These are phyloP conservation scores for Phlebiopsis gigantea DNA, from an alignment of 768 basidiomycete genomes.

Conservation along the genomic window DNA sequence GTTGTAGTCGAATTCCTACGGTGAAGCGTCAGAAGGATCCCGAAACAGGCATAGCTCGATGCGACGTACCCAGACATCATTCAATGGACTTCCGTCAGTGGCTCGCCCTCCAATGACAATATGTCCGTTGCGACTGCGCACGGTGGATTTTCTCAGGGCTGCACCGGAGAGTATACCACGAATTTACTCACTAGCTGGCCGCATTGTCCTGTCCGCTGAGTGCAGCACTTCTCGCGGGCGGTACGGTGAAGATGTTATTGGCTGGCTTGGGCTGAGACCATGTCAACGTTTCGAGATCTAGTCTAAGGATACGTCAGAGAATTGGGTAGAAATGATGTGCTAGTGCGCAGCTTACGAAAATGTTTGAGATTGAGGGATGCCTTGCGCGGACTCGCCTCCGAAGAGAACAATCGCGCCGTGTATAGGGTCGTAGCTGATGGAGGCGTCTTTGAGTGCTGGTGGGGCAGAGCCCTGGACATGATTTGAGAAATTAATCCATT, in stretches of 20 bases:
- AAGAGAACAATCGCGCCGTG: conserved; percentile 64
- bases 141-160: conserved; percentile 11
- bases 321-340: not conserved
- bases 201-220: conserved; percentile 66
- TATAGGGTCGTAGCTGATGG: conserved; percentile 50
- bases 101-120: conserved; percentile 70
- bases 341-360: conserved; percentile 47
- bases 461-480: conserved; percentile 52
- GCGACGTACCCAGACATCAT: conserved; percentile 67
- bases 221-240: conserved; percentile 61
- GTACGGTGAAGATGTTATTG: conserved; percentile 37
- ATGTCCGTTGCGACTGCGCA: conserved; percentile 62
- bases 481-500: conserved; percentile 65
- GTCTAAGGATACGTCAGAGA: conserved; percentile 30
- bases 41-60: conserved; percentile 10
- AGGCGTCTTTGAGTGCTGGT: conserved; percentile 63
- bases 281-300: conserved; percentile 53
- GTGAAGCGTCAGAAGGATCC: conserved; percentile 4
- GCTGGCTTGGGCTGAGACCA: conserved; percentile 61
- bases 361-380: conserved; percentile 57
- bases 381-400: conserved; percentile 67
- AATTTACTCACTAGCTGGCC: conserved; percentile 67
- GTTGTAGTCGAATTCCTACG: conserved; percentile 72
- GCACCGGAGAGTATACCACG: not conserved
- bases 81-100: conserved; percentile 44